Evolutionary conservation across 805 yeast genomes (phyloP).

Genomic region (Peterozyma xylosa): DNA sequence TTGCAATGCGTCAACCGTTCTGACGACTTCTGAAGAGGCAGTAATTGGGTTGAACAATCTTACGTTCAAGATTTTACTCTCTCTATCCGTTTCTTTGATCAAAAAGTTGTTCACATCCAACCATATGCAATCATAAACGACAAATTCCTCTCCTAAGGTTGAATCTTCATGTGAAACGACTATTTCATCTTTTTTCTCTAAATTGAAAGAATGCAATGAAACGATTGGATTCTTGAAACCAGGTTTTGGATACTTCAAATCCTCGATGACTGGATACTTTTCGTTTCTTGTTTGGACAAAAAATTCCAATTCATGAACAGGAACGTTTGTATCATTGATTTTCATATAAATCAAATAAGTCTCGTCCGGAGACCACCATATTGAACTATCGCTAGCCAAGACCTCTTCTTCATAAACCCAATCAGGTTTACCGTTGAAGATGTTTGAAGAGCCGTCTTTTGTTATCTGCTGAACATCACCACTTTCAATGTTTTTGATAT

Average conservation of each 20-base stretch:
- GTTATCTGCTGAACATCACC: conserved; percentile 29
- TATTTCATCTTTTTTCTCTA: conserved; percentile 17
- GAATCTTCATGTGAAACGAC: conserved; percentile 20
- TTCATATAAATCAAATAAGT: conserved; percentile 44
- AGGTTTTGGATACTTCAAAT: conserved; percentile 66
- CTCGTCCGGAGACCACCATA: conserved; percentile 74
- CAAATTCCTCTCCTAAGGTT: conserved; percentile 33
- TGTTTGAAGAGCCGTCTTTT: conserved; percentile 40
- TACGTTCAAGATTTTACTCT: conserved; percentile 47
- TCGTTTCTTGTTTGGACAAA: conserved; percentile 31
- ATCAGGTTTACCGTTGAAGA: conserved; percentile 67
- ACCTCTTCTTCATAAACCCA: conserved; percentile 88
- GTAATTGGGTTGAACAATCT: conserved; percentile 30
- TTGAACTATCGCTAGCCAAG: conserved; percentile 43
- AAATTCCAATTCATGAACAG: conserved; percentile 40
- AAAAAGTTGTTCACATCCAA: conserved; percentile 38
- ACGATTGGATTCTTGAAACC: conserved; percentile 57
- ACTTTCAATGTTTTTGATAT: conserved; percentile 28
- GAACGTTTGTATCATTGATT: conserved; percentile 55
- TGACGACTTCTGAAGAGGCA: conserved; percentile 25
- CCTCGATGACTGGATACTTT: conserved; percentile 37
- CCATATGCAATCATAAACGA: conserved; percentile 62
- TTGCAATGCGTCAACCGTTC: conserved; percentile 32
- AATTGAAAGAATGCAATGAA: conserved; percentile 34
- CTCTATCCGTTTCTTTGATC: conserved; percentile 56